Conservation (phyloP, 768 basidiomycete genomes). For the Amanita rubescens region DNA sequence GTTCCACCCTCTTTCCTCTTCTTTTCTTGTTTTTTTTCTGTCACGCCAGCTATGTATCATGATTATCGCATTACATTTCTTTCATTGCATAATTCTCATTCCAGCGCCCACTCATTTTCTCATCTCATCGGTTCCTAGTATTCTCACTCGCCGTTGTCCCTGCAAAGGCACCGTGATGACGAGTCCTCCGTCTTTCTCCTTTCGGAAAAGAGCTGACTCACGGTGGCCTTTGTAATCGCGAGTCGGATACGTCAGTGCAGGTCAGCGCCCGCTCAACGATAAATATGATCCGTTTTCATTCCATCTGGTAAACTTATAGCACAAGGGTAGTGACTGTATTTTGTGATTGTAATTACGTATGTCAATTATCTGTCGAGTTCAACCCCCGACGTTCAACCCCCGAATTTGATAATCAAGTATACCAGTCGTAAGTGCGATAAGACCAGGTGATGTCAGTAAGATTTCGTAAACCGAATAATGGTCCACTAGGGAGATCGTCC, state of each 20-base stretch:
- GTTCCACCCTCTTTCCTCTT: neutral
- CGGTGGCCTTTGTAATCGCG: neutral
- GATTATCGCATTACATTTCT: neutral
- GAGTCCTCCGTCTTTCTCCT: neutral
- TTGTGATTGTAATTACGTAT: neutral
- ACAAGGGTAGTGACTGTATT: no score
- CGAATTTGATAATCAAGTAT: no score
- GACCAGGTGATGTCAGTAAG: no score
- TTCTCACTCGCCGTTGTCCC: neutral
- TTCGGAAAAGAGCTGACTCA: neutral
- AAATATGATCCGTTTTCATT: neutral
- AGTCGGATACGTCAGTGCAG: no score
- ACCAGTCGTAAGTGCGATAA: no score
- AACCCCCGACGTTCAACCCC: no score
- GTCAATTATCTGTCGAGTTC: neutral
- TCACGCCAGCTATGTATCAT: neutral
- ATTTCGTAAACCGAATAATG: no score
- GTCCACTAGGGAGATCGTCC: no score
- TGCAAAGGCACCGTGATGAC: neutral
- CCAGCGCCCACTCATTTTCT: neutral
- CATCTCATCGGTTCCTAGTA: no score
- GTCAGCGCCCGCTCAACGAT: no score
- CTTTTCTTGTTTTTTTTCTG: neutral
- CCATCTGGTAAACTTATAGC: neutral
- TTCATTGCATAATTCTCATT: neutral